Evolutionary conservation across 331 rosid genomes (phyloP), one percentile per base, ranked within the genome.

Genomic region (Telfairia occidentalis): DNA sequence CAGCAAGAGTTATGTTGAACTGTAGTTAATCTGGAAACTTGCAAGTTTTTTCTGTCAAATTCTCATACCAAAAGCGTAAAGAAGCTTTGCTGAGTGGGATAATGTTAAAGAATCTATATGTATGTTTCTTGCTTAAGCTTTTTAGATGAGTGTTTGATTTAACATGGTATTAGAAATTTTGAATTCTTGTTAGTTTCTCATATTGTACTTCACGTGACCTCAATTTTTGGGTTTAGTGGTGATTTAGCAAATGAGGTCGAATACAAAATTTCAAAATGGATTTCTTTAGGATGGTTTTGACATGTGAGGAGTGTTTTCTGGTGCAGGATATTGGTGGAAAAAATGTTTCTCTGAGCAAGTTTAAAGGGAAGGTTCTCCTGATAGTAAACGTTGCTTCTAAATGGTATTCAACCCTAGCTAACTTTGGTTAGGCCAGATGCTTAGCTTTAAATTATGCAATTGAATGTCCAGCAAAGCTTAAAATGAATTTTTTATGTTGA

Each of bases 381-480:
- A 81, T 95, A 66, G 99, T 95, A 76, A 95, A 95, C 67, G 99
- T 95, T 83, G 99, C 99, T 83, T 95, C 99, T 52, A 85, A 71
- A 87, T 95, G 99, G 99, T 95, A 95, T 64, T 76, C 9, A 49
- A 24, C 49, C 43, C 75, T 32, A 55, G 30, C 19, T 48, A 30
- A 48, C 46, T 71, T 48, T 46, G 59, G 8, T 71, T 71, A 48
- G n/a, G 16, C 59, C 7, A 7, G 43, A 30, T 32, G 5, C 38
- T 26, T 42, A 7, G 57, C 57, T 45, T 45, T 45, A 69, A 69
- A 69, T 45, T 43, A 29, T 71, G 42, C 73, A 71, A 66, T 78
- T 46, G 34, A n/a, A 48, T 81, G 60, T 58, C 24, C 5, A 1
- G 59, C 23, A 74, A 52, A 35, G 9, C 13, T 26, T 26, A 46